Conservation (phyloP, 2,329 filamentous ascomycete genomes). For the Talaromyces amestolkiae region DNA sequence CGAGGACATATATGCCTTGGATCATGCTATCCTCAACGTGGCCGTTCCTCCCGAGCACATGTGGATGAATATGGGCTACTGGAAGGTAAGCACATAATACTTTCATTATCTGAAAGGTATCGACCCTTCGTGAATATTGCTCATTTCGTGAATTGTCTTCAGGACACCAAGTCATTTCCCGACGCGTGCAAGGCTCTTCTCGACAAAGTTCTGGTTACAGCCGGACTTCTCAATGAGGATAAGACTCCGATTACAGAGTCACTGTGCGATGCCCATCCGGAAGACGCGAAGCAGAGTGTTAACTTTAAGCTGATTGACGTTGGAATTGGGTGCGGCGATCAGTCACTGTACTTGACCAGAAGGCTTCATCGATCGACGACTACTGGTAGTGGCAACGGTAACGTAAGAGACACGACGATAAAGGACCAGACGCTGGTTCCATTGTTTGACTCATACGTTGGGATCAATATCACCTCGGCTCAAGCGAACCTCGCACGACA, state of each 20-base stretch:
- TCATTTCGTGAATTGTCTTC: slow-evolving; percentile 19
- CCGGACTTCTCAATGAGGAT: slow-evolving; percentile 38
- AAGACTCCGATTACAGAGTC: slow-evolving; percentile 12
- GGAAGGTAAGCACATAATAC: neutral
- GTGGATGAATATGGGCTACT: slow-evolving; percentile 56
- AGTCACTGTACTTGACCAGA: slow-evolving; percentile 49
- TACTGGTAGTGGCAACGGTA: neutral
- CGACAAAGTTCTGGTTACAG: slow-evolving; percentile 45
- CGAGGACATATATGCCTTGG: slow-evolving; percentile 25
- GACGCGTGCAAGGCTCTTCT: slow-evolving; percentile 53
- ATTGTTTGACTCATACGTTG: slow-evolving; percentile 49
- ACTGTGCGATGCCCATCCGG: neutral
- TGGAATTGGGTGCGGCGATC: slow-evolving; percentile 61
- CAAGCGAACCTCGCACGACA: slow-evolving; percentile 43
- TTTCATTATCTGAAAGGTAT: too few species aligned
- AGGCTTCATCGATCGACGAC: slow-evolving; percentile 22
- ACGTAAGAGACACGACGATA: slow-evolving; percentile 12
- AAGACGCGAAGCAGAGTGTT: slow-evolving; percentile 2
- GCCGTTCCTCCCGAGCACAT: slow-evolving; percentile 48
- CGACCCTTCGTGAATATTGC: neutral
- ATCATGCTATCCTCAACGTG: slow-evolving; percentile 57
- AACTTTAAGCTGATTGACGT: slow-evolving; percentile 46
- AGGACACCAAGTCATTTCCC: slow-evolving; percentile 38
- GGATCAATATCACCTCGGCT: slow-evolving; percentile 51
- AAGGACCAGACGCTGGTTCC: slow-evolving; percentile 10